A percentile compares a stretch with the other conserved stretches of the same genome.
Evolutionary conservation across 1,139 yeast species (phyloP).

Genomic region (Magnusiomyces suaveolens): DNA sequence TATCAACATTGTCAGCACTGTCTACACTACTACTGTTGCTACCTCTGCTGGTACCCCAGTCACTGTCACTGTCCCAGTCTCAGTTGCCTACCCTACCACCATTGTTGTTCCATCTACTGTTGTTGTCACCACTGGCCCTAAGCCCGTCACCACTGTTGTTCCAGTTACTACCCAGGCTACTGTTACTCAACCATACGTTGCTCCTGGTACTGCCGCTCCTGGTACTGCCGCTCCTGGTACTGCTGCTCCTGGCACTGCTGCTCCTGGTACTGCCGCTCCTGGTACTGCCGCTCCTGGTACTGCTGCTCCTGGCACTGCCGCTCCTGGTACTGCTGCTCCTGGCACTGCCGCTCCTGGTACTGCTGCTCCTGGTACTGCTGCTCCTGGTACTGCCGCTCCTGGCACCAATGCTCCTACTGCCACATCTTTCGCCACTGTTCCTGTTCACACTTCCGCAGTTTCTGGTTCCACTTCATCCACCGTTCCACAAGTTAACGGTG

Average conservation of each 20-base stretch:
- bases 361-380: neutral
- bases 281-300: neutral
- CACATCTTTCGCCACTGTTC: neutral
- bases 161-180: neutral
- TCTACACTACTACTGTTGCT: neutral
- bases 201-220: neutral
- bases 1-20: neutral
- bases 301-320: neutral
- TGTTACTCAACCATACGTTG: neutral
- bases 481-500: neutral
- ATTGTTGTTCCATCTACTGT: neutral
- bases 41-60: neutral
- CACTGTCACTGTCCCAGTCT: conserved; percentile 1
- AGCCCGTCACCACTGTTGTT: neutral
- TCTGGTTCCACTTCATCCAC: neutral
- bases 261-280: neutral
- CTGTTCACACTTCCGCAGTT: neutral
- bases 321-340: neutral
- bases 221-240: neutral
- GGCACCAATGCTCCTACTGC: neutral
- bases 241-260: neutral
- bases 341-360: neutral
- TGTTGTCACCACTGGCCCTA: neutral
- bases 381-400: neutral
- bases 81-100: neutral